Evolutionary conservation across 768 basidiomycete genomes (phyloP), one percentile per base, ranked within the genome.

Genomic region (Boletus pseudo-olivaceus): DNA sequence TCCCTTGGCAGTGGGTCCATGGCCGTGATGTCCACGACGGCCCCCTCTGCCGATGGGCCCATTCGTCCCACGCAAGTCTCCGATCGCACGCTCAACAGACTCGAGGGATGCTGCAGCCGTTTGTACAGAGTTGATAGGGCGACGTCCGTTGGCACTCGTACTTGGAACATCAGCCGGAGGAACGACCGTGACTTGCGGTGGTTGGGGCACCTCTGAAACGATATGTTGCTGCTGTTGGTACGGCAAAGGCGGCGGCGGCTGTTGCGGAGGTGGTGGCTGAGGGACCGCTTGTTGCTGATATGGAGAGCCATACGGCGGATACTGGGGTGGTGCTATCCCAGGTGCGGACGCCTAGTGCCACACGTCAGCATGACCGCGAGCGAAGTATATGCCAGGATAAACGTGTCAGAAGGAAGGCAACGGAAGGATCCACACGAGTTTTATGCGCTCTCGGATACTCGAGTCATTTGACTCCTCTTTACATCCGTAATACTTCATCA

Each of bases 61-160:
- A 11, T 68, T 67, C 10, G 72, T 63, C 7, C 73, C 72, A 39
- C 79, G 77, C 61, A 82, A 62, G 54, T 82, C 81, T 23, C 76
- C 78, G 6, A 82, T 64, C 7, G 80, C 80, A 41, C 80, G 78
- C 47, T 84, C 84, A 52, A 90, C 80, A 38, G 81, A 87, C 71
- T 90, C 85, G 39, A 90, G 73, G 4, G 88, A 90, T 0, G 85
- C 85, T 0, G 86, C 82, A 3, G 88, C 88, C 4, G 82, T 85
- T 62, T 82, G 82, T n/a, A 88, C 78, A 19, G 84, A 75, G 62
- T 81, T 82, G 51, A 58, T 66, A 52, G 71, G 55, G 39, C 76
- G 70, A 35, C 69, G 67, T 32, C 63, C 60, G 42, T 67, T 64
- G 55, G 58, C 53, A 30, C 58, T 66, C 42, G 67, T 65, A 51